Conservation (phyloP, 306 rosid genomes). For the Crotalaria pallida region DNA sequence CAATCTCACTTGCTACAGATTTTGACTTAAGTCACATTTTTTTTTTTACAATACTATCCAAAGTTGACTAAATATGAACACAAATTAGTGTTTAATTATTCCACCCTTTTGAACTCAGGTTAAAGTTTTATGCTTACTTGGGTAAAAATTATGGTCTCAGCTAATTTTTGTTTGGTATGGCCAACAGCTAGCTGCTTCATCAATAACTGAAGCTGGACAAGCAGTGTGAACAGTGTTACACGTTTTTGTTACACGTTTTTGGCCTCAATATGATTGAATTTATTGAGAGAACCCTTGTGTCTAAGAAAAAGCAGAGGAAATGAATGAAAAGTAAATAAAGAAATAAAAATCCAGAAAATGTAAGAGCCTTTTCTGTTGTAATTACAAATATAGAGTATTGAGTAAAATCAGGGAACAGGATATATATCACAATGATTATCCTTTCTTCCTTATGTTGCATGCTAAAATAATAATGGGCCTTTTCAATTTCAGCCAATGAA, state of each 20-base stretch:
- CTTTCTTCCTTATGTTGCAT: constrained; percentile 45
- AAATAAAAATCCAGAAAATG: constrained; percentile 2
- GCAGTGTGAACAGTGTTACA: constrained; percentile 32
- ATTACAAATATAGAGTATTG: constrained; percentile 8
- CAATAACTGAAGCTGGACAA: neutral
- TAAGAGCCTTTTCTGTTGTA: constrained; percentile 20
- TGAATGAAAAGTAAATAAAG: neutral
- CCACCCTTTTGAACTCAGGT: constrained; percentile 1
- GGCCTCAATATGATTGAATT: constrained; percentile 22
- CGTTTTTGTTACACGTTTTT: constrained; percentile 20
- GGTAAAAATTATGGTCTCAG: neutral
- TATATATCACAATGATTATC: constrained; percentile 30
- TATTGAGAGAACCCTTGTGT: constrained; percentile 33
- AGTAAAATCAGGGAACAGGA: constrained; percentile 34
- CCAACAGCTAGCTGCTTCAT: neutral
- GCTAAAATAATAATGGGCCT: constrained; percentile 45
- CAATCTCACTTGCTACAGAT: constrained; percentile 24
- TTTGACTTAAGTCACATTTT: constrained; percentile 14
- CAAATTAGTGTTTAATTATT: neutral
- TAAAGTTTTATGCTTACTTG: neutral
- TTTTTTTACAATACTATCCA: constrained; percentile 12
- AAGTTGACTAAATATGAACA: constrained; percentile 26
- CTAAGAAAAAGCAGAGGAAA: constrained; percentile 12
- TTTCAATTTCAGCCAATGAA: constrained; percentile 35
- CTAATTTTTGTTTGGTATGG: constrained; percentile 1